A percentile compares a stretch with the other conserved stretches of the same genome.
These are phyloP conservation scores for Chimonanthus salicifolius DNA, from an alignment of 164 flowering plant genomes.

Conservation along the genomic window DNA sequence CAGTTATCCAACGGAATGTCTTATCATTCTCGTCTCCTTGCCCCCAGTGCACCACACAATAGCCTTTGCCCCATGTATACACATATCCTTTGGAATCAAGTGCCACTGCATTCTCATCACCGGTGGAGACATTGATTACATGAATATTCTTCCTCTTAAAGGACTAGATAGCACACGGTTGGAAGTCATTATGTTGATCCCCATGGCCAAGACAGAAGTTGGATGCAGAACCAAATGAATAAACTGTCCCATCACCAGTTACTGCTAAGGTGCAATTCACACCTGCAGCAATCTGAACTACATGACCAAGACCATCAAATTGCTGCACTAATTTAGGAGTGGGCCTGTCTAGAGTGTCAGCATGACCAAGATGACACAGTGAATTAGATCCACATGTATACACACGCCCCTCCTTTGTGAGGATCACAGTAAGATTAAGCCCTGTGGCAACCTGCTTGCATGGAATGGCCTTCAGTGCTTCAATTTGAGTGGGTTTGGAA, in stretches of 20 bases:
- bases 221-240: conserved; percentile 88
- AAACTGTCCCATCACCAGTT: conserved; percentile 54
- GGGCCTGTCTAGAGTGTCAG: conserved; percentile 66
- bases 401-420: conserved; percentile 69
- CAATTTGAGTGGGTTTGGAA: conserved; percentile 74
- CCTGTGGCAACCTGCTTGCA: conserved; percentile 97
- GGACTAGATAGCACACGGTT: conserved; percentile 61
- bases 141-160: conserved; percentile 69
- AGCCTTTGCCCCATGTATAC: too few relatives aligned
- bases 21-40: too few relatives aligned
- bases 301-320: conserved; percentile 44
- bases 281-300: conserved; percentile 83
- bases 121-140: conserved; percentile 76
- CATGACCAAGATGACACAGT: conserved; percentile 92
- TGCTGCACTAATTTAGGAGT: conserved; percentile 57
- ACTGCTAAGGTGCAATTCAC: conserved; percentile 76
- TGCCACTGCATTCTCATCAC: conserved; percentile 94
- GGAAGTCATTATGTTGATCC: conserved; percentile 74
- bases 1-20: too few relatives aligned
- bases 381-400: conserved; percentile 81
- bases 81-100: conserved; percentile 92
- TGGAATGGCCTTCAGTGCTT: conserved; percentile 64
- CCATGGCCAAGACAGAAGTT: conserved; percentile 98
- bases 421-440: conserved; percentile 74
- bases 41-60: too few relatives aligned